A percentile compares a stretch with the other conserved stretches of the same genome.
Evolutionary conservation across 306 rosid genomes (phyloP).

Genomic region (Cajanus cajan): DNA sequence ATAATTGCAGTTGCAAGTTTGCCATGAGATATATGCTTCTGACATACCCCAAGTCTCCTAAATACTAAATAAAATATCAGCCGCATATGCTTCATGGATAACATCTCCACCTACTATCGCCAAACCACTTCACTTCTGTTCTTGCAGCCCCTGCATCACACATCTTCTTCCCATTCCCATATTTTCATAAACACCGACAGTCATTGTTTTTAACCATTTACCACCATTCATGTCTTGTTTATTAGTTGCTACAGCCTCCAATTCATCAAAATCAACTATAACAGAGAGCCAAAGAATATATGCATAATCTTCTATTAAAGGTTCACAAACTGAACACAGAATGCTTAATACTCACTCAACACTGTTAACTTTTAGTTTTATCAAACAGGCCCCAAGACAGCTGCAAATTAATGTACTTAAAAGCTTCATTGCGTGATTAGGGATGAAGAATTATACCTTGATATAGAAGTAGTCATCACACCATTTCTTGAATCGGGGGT

Average conservation of each 20-base stretch:
- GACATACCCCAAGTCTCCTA: neutral
- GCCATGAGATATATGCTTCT: neutral
- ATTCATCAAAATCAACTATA: slow-evolving; percentile 3
- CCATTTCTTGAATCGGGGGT: slow-evolving; percentile 97
- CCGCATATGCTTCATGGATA: slow-evolving; percentile 6
- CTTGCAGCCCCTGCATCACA: slow-evolving; percentile 20
- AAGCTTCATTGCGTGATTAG: slow-evolving; percentile 11
- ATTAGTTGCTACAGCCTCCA: neutral
- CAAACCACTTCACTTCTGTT: neutral
- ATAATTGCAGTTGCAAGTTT: neutral
- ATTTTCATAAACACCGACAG: neutral
- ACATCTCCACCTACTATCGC: neutral
- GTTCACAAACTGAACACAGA: slow-evolving; percentile 1
- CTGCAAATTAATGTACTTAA: slow-evolving; percentile 3
- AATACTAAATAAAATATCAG: neutral
- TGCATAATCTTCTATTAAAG: neutral
- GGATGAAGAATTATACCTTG: slow-evolving; percentile 57
- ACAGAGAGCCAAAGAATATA: neutral
- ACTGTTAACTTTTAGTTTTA: neutral
- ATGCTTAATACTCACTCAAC: neutral
- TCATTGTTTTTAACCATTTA: neutral
- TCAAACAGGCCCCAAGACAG: neutral
- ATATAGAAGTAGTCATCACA: slow-evolving; percentile 96
- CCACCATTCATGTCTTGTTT: neutral
- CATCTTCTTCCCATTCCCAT: neutral